Base-by-base conservation (phyloP, 192 early-diverging fungal species). In the Backusella macrospora region DNA sequence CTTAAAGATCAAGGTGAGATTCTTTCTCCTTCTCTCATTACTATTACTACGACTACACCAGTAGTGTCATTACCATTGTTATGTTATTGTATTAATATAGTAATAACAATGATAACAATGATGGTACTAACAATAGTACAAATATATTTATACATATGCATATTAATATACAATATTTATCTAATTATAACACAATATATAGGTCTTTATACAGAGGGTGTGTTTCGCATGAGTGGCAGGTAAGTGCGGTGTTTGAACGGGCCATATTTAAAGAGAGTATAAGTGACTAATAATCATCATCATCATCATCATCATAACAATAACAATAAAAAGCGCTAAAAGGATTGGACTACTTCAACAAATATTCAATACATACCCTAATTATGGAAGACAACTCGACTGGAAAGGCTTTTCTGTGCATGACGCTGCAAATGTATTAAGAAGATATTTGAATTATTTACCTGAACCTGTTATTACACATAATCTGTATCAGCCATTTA, bases 341-440 rank as follows among this genome's bases (percentile, higher is more conserved):
- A 85, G 92, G 15, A 88, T 92, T 62, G 82, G 87, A 62, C 74
- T 86, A 81, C 81, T 93, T 40, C 91, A 93, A 70, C 77, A 86
- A 47, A 81, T 84, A 62, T 93, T 93, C 74, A 89, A 91, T 80
- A 80, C 85, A n/a, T 81, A 84, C 46, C 91, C 79, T 7, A 59
- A 70, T 64, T 93, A 91, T 67, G 92, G 92, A 1, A 84, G 86
- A 16, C 78, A 85, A 72, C 63, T 87, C 14, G 87, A 89, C 43
- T 92, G 90, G 90, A 66, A 76, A 21, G 85, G 86, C 18, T 93
- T 88, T 78, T 90, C 91, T 12, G 85, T 92, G n/a, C 92, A 93
- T 75, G 92, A 93, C 70, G 90, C 90, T 21, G 91, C 91, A 9
- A 92, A 90, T 26, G 80, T 94, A 26, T 78, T 92, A 64, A 85